Base-by-base conservation (phyloP, 495 filamentous ascomycete genomes). In the Paragyromitra xinjiangensis region DNA sequence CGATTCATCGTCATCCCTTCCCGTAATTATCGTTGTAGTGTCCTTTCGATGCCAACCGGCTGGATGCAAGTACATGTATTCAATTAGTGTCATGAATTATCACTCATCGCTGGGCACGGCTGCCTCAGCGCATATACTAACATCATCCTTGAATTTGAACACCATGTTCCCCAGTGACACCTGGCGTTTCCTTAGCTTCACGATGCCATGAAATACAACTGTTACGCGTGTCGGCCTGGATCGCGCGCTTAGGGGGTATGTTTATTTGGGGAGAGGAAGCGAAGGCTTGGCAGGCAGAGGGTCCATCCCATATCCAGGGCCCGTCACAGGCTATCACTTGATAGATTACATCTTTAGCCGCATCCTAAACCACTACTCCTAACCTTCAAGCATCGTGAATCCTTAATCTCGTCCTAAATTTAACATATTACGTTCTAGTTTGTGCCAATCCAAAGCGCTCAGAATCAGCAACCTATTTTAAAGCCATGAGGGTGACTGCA, bases 281-380 rank as follows among this genome's bases (percentile, higher is more conserved):
- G 29, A 68, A 48, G 62, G 64, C 64, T 68, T 68, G 64, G 64
- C 64, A 68, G 64, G 45, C 34, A 68, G 48, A 16, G n/a, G 62
- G 44, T 3, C 8, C 16, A 3, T 34, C 29, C 29, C 26, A 3
- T 29, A 29, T 29, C 26, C 12, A 12, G 14, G 44, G 50, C n/a
- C n/a, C 50, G 7, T 53, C 50, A 53, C 50, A n/a, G 37, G 59
- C 6, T n/a, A 63, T 42, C 16, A 22, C 34, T 63, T 42, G 37
- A 63, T 53, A 22, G 14, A n/a, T 5, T 53, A 53, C 19, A 53
- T 19, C 19, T n/a, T 19, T n/a, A 53, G 16, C 50, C 50, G 19
- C 50, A n/a, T 53, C 16, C 6, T 5, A n/a, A 22, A 53, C 50
- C 19, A 19, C 50, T 19, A 53, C n/a, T 53, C 19, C 19, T n/a